These are phyloP conservation scores for Phaeotremella skinneri DNA, from an alignment of 768 basidiomycete genomes.

Conservation along the genomic window DNA sequence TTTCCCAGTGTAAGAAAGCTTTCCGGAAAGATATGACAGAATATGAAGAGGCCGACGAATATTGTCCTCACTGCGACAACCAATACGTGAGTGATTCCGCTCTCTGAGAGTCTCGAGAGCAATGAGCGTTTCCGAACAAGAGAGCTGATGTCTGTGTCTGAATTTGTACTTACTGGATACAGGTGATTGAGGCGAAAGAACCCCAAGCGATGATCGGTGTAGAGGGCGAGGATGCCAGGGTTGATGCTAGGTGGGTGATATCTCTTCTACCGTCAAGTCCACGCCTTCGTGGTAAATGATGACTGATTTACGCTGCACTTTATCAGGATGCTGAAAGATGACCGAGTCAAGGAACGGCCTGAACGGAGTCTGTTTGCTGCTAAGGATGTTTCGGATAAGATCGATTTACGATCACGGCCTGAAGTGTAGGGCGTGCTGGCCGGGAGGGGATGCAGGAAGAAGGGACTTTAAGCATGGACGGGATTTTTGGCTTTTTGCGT, in stretches of 20 bases:
- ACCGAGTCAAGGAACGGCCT: conserved; percentile 62
- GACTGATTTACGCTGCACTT: neutral
- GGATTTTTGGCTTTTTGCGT: too few species aligned
- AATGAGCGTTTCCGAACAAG: neutral
- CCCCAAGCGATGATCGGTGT: conserved; percentile 80
- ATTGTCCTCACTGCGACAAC: conserved; percentile 96
- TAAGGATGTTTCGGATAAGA: conserved; percentile 42
- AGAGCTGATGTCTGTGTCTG: neutral
- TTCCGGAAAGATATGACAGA: conserved; percentile 89
- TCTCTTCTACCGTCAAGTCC: neutral
- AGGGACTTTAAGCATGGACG: too few species aligned
- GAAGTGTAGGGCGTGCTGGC: too few species aligned
- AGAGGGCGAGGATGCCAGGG: conserved; percentile 84
- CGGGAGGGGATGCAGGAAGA: too few species aligned
- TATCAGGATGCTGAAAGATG: conserved; percentile 82
- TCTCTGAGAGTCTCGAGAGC: conserved; percentile 52
- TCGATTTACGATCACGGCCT: conserved; percentile 28
- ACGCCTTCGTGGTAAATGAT: neutral
- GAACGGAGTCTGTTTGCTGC: conserved; percentile 36
- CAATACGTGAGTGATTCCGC: conserved; percentile 94
- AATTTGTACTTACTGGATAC: neutral
- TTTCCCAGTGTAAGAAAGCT: conserved; percentile 73
- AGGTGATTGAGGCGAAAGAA: conserved; percentile 92
- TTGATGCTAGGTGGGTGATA: conserved; percentile 71
- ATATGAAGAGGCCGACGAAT: conserved; percentile 97